Conservation (phyloP, 2,329 filamentous ascomycete genomes). For the Hypoxylon sp. region DNA sequence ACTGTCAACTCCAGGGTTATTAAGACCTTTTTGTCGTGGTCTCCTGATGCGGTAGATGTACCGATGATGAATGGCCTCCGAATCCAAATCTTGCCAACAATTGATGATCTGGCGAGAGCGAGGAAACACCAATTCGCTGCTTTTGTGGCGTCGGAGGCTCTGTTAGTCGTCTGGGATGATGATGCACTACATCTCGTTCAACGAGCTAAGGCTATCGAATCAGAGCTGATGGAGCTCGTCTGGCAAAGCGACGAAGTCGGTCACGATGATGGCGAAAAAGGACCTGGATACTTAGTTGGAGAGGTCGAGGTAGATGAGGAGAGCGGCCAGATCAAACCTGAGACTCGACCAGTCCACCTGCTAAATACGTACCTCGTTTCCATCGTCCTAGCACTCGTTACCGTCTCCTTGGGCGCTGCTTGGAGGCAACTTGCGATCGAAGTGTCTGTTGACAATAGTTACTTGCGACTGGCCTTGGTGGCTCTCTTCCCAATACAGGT, state of each 20-base stretch:
- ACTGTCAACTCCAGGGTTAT: constrained; percentile 85
- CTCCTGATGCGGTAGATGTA: constrained; percentile 80
- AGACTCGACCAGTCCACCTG: constrained; percentile 76
- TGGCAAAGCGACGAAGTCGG: constrained; percentile 73
- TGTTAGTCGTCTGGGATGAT: constrained; percentile 87
- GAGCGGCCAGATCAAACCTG: constrained; percentile 75
- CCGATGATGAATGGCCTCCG: constrained; percentile 83
- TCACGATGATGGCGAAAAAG: constrained; percentile 70
- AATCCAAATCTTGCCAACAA: constrained; percentile 80
- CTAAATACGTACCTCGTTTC: constrained; percentile 78
- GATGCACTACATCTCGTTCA: constrained; percentile 79
- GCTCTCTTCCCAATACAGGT: constrained; percentile 78
- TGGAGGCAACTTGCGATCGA: constrained; percentile 79
- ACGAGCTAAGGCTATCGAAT: constrained; percentile 79
- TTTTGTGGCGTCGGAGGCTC: constrained; percentile 78
- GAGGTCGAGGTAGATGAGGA: constrained; percentile 78
- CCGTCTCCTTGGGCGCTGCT: constrained; percentile 76
- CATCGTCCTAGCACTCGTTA: constrained; percentile 76
- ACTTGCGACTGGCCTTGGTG: constrained; percentile 74
- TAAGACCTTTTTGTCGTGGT: constrained; percentile 81
- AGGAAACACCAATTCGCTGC: constrained; percentile 86
- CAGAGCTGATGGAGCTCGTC: constrained; percentile 82
- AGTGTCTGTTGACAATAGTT: constrained; percentile 74
- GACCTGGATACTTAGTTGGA: constrained; percentile 57
- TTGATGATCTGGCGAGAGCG: constrained; percentile 78